Evolutionary conservation across 2,329 filamentous ascomycete species (phyloP), one percentile per base, ranked within the genome.

Genomic region (Diaporthe sp.): DNA sequence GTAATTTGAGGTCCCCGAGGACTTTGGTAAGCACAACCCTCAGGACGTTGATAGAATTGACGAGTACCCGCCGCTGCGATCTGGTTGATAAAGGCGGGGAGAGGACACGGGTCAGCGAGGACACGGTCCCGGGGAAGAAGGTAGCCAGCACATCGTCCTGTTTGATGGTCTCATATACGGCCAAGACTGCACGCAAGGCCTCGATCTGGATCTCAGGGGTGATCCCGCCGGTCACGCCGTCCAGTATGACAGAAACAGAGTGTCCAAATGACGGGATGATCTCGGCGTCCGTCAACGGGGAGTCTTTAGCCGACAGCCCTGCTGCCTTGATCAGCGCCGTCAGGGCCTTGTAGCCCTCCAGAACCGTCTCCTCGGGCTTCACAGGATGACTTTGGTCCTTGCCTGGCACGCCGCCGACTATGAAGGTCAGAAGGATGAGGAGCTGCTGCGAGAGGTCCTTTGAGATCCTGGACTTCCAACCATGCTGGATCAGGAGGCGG

Each of bases 51-150:
- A 97, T 81, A 25, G 90, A 90, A 72, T 85, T 85, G 33, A 92
- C 85, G 9, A 98, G 85, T 0, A 97, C 89, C 54, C 88, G 90
- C 77, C 88, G 92, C 58, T 83, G 82, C 1, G 82, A 83, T 78
- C 89, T 91, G 58, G 87, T 84, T 15, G 89, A 88, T 54, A 89
- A 90, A 0, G 92, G 93, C 0, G 91, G 91, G 6, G 93, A 92
- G 68, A 97, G 84, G 0, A 95, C 86, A 79, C 93, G 96, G 2
- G 93, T 92, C 33, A 99, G 85, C 1, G 92, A 91, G 4, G 97
- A 98, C 0, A 98, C 90, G 0, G 95, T 95, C 13, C 96, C 95
- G 0, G 97, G 97, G 55, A 98, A 87, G 80, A 99, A 97, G 76
- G 91, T 96, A 13, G 95, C 94, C 73, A 97, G 86, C 3, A 94